These are phyloP conservation scores for Fragaria nilgerrensis DNA, from an alignment of 306 rosid genomes.

Conservation along the genomic window DNA sequence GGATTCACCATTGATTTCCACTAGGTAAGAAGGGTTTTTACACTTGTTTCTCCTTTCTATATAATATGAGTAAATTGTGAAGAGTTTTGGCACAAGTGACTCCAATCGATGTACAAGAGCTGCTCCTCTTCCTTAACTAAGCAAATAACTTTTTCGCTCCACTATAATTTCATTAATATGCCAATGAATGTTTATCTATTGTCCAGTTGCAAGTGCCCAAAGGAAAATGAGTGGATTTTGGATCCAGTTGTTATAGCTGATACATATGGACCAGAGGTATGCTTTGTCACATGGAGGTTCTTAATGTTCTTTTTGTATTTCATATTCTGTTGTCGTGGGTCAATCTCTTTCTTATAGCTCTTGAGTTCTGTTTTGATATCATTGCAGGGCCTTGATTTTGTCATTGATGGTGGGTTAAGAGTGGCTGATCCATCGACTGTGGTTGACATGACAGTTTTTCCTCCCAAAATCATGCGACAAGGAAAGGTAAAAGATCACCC, in stretches of 20 bases:
- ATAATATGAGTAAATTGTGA: background rate
- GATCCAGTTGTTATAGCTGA: slow-evolving; percentile 91
- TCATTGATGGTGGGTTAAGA: slow-evolving; percentile 84
- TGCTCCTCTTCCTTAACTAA: slow-evolving; percentile 8
- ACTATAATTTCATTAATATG: slow-evolving; percentile 2
- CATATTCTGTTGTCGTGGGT: background rate
- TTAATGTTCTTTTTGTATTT: background rate
- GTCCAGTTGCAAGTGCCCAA: slow-evolving; percentile 70
- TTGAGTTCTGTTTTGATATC: slow-evolving; percentile 16
- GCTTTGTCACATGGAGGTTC: slow-evolving; percentile 18
- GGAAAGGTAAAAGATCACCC: slow-evolving; percentile 69
- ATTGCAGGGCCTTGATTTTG: slow-evolving; percentile 90
- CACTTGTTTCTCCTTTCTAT: background rate
- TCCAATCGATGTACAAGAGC: background rate
- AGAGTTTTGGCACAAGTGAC: background rate
- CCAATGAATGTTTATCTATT: slow-evolving; percentile 12
- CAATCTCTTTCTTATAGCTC: background rate
- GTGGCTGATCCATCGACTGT: slow-evolving; percentile 94
- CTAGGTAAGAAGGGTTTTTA: slow-evolving; percentile 55
- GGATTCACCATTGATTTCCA: slow-evolving; percentile 79
- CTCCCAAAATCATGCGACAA: slow-evolving; percentile 72
- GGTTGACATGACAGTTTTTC: slow-evolving; percentile 78
- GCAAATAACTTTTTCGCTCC: slow-evolving; percentile 5
- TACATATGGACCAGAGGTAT: slow-evolving; percentile 83
- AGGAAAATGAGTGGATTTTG: slow-evolving; percentile 79